Conservation (phyloP, 73 alveolate genomes). For the Blepharisma japonicum region DNA sequence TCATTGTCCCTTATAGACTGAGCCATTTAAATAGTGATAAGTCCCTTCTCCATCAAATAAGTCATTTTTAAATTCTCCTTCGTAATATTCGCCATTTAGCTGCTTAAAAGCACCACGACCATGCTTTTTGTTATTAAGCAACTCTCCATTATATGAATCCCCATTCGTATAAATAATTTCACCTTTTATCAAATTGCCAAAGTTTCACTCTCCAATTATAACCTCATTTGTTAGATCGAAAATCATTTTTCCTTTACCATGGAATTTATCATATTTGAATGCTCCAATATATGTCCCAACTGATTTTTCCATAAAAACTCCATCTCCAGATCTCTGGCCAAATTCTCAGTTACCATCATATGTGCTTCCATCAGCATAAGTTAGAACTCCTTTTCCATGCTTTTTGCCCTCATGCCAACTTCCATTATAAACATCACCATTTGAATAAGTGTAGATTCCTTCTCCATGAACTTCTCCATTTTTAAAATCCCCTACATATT, state of each 20-base stretch:
- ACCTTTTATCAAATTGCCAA: no score
- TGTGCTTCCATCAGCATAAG: no score
- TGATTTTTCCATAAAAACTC: not conserved
- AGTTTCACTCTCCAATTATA: not conserved
- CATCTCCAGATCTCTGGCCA: no score
- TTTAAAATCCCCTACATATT: conserved; percentile 21
- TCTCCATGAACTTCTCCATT: conserved; percentile 34
- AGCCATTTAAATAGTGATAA: no score
- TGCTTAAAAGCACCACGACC: conserved; percentile 29
- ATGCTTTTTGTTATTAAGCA: not conserved
- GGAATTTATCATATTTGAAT: not conserved
- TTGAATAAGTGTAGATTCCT: conserved; percentile 29
- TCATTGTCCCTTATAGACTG: no score
- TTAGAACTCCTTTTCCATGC: not conserved
- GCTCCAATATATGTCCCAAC: conserved; percentile 17
- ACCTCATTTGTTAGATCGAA: no score
- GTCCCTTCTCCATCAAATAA: not conserved
- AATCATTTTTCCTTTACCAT: conserved; percentile 19
- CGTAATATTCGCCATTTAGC: conserved; percentile 18
- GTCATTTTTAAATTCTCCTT: conserved; percentile 17
- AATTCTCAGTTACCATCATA: no score
- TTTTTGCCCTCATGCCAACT: not conserved
- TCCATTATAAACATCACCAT: conserved; percentile 32
- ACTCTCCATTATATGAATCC: conserved; percentile 23
- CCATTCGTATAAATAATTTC: not conserved